Conservation (phyloP, 108 stramenopile genomes). For the Aureococcus anophagefferens region DNA sequence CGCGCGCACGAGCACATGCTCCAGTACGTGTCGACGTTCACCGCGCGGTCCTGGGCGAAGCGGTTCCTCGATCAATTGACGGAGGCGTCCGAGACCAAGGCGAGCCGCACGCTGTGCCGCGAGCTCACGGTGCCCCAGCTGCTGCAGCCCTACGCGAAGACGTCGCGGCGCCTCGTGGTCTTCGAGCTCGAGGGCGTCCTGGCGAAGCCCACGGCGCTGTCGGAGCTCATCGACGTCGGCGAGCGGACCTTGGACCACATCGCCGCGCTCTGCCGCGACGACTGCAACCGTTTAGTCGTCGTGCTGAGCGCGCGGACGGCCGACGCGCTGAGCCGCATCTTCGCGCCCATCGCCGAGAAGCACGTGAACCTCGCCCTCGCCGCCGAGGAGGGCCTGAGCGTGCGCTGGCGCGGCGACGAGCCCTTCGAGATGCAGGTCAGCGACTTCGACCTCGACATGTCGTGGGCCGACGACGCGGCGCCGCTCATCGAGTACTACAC, state of each 20-base stretch:
- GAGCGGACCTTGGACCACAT: slow-evolving; percentile 1
- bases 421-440: slow-evolving; percentile 12
- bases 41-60: slow-evolving; percentile 31
- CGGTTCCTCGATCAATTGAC: slow-evolving; percentile 27
- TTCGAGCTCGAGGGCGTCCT: slow-evolving; percentile 27
- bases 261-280: slow-evolving; percentile 7
- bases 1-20: slow-evolving; percentile 34
- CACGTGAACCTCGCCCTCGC: slow-evolving; percentile 4
- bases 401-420: slow-evolving; percentile 17
- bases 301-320: slow-evolving; percentile 17
- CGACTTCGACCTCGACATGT: slow-evolving; percentile 13
- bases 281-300: slow-evolving; percentile 17
- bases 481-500: slow-evolving; percentile 25
- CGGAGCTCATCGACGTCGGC: slow-evolving; percentile 21
- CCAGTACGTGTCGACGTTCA: slow-evolving; percentile 28
- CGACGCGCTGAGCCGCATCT: slow-evolving; percentile 14
- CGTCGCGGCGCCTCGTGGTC: slow-evolving; percentile 25
- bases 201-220: slow-evolving; percentile 13
- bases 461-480: slow-evolving; percentile 6
- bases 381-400: slow-evolving; percentile 19
- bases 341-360: slow-evolving; percentile 12
- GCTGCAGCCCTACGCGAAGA: slow-evolving; percentile 15
- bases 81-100: slow-evolving; percentile 27
- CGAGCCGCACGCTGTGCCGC: slow-evolving; percentile 19
- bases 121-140: slow-evolving; percentile 13